A percentile compares a stretch with the other conserved stretches of the same genome.
Conservation (phyloP, 2,329 filamentous ascomycete species). For the Emericellopsis cladophorae region DNA sequence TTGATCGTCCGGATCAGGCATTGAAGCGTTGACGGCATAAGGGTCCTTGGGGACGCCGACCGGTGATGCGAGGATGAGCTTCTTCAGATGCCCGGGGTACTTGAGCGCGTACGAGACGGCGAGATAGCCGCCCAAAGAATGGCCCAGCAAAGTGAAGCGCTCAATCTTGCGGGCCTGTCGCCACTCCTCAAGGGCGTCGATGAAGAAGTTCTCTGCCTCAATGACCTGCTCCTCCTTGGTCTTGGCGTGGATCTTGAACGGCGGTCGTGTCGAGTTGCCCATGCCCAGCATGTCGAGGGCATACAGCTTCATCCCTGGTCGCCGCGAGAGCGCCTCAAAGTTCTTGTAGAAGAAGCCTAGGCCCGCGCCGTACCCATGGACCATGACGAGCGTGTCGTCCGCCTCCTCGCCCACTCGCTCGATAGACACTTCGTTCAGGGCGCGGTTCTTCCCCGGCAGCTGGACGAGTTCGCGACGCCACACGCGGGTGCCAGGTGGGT, state of each 20-base stretch:
- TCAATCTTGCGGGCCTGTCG: slow-evolving; percentile 78
- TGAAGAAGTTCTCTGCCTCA: slow-evolving; percentile 91
- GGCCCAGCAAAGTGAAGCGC: slow-evolving; percentile 83
- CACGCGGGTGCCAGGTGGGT: slow-evolving; percentile 73
- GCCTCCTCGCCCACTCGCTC: slow-evolving; percentile 68
- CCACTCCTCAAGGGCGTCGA: slow-evolving; percentile 96
- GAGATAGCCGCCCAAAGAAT: slow-evolving; percentile 90
- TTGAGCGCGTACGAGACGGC: slow-evolving; percentile 92
- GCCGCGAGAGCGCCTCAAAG: slow-evolving; percentile 73
- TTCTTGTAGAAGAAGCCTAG: slow-evolving; percentile 98
- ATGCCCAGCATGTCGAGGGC: slow-evolving; percentile 92
- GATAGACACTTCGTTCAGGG: slow-evolving; percentile 85
- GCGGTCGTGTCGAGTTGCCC: slow-evolving; percentile 74
- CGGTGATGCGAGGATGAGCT: slow-evolving; percentile 87
- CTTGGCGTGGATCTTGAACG: slow-evolving; percentile 77
- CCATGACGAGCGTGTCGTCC: slow-evolving; percentile 83
- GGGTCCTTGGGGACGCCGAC: slow-evolving; percentile 93
- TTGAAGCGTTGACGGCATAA: slow-evolving; percentile 67
- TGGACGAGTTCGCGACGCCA: slow-evolving; percentile 81
- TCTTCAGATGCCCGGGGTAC: slow-evolving; percentile 88
- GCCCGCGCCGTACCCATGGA: slow-evolving; percentile 93
- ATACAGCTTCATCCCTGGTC: slow-evolving; percentile 76
- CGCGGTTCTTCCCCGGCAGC: slow-evolving; percentile 74
- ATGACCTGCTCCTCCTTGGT: slow-evolving; percentile 66
- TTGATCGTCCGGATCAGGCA: slow-evolving; percentile 66